Percentiles rank a stretch among this genome's conserved stretches.
Conservation (phyloP, 805 yeast genomes). For the Blastobotrys mokoenaii region DNA sequence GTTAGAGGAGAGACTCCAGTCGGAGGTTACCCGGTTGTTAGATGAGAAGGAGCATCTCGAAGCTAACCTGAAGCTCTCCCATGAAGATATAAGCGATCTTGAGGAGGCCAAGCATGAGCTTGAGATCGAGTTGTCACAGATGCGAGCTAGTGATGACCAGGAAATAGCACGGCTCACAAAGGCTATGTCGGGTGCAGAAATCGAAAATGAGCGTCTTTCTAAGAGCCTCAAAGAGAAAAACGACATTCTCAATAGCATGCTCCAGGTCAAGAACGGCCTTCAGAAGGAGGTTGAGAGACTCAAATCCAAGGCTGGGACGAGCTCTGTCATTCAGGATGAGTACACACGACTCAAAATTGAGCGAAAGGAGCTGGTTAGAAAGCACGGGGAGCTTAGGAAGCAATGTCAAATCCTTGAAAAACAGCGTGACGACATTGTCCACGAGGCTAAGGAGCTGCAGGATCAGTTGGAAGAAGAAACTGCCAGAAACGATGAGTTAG, state of each 20-base stretch:
- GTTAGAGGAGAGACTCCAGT: no score
- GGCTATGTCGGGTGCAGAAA: no score
- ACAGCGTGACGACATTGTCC: not conserved
- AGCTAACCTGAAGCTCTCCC: not conserved
- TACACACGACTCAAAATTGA: not conserved
- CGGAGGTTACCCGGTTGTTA: not conserved
- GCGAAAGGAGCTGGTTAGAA: not conserved
- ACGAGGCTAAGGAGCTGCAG: constrained; percentile 4
- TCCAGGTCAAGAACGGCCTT: no score
- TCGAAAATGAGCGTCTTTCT: no score
- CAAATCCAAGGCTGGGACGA: no score
- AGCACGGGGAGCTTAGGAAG: not conserved
- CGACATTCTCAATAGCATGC: no score
- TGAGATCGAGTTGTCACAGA: not conserved
- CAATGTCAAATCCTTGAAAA: not conserved
- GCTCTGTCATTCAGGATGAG: no score
- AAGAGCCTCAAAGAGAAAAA: no score
- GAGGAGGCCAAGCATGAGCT: not conserved
- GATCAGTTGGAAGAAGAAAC: constrained; percentile 8
- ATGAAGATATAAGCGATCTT: not conserved
- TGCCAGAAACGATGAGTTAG: constrained; percentile 6
- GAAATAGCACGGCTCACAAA: not conserved
- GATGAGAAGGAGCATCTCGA: not conserved
- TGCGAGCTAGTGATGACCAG: not conserved
- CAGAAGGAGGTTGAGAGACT: no score